A percentile compares a stretch with the other conserved stretches of the same genome.
Conservation (phyloP, 2,329 filamentous ascomycete species). For the Pseudocercospora musae region DNA sequence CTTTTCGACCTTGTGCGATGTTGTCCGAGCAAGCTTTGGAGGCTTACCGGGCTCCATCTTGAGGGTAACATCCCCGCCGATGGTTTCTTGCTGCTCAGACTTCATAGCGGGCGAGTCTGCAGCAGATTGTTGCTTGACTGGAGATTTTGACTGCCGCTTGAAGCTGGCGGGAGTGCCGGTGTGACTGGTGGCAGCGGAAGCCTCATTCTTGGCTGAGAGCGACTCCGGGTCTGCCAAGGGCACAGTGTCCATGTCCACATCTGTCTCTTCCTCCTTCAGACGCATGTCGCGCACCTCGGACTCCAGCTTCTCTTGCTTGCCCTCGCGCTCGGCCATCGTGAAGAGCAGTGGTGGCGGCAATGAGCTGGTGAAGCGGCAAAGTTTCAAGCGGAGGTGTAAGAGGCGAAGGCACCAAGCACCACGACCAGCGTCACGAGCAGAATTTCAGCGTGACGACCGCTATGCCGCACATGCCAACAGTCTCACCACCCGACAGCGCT, state of each 20-base stretch:
- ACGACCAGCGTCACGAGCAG: conserved; percentile 14
- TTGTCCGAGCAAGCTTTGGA: conserved; percentile 69
- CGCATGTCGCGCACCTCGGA: conserved; percentile 47
- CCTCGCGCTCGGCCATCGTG: conserved; percentile 41
- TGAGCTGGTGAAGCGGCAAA: conserved; percentile 24
- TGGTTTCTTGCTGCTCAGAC: conserved; percentile 50
- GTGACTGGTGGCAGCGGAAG: conserved; percentile 23
- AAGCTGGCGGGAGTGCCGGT: conserved; percentile 21
- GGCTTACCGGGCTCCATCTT: conserved; percentile 64
- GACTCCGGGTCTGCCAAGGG: conserved; percentile 13
- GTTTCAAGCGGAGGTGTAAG: conserved; percentile 7
- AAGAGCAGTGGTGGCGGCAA: conserved; percentile 20
- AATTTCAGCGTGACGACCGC: neutral
- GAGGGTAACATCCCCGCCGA: conserved; percentile 60
- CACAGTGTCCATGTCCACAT: conserved; percentile 30
- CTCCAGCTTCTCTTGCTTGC: conserved; percentile 39
- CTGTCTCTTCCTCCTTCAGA: conserved; percentile 41
- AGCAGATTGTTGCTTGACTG: conserved; percentile 27
- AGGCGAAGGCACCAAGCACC: conserved; percentile 2
- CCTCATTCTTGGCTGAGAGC: conserved; percentile 22
- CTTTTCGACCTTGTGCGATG: conserved; percentile 65
- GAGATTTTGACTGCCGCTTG: conserved; percentile 28
- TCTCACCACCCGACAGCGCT: neutral
- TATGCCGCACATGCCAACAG: conserved; percentile 20
- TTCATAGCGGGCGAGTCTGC: conserved; percentile 39